Conservation (phyloP, 805 yeast species). For the Monosporozyma yasuniensis region DNA sequence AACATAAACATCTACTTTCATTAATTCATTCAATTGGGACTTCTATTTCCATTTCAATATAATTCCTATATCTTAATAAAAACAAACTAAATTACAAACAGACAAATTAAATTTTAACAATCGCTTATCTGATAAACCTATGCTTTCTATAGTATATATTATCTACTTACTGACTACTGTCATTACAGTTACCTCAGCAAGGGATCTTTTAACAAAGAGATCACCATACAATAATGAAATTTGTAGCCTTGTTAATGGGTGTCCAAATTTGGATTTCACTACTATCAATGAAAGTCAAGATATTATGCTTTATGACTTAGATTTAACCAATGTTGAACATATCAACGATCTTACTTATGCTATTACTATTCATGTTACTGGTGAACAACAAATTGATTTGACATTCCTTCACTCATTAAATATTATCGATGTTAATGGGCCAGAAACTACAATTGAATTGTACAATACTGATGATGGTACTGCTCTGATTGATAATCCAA, state of each 20-base stretch:
- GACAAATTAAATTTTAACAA: background rate
- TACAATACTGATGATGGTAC: slow-evolving; percentile 13
- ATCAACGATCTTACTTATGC: slow-evolving; percentile 9
- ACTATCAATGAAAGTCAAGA: slow-evolving; percentile 4
- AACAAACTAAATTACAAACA: background rate
- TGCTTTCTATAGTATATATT: background rate
- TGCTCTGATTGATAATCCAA: slow-evolving; percentile 11
- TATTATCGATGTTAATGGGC: slow-evolving; percentile 13
- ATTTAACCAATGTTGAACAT: slow-evolving; percentile 8
- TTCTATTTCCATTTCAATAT: too few species aligned
- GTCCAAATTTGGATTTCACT: slow-evolving; percentile 14
- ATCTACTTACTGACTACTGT: background rate
- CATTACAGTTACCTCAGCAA: background rate
- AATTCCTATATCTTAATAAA: background rate
- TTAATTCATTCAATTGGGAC: too few species aligned
- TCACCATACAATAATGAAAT: background rate
- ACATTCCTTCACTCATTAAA: slow-evolving; percentile 11
- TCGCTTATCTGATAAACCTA: background rate
- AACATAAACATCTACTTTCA: too few species aligned
- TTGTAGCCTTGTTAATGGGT: slow-evolving; percentile 5
- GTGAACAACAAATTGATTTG: slow-evolving; percentile 11
- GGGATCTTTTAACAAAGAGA: background rate
- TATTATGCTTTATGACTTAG: slow-evolving; percentile 11
- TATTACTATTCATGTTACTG: slow-evolving; percentile 15
- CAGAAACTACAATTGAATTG: slow-evolving; percentile 10